Conservation (phyloP, 1,284 basidiomycete genomes). For the Amylostereum chailletii region DNA sequence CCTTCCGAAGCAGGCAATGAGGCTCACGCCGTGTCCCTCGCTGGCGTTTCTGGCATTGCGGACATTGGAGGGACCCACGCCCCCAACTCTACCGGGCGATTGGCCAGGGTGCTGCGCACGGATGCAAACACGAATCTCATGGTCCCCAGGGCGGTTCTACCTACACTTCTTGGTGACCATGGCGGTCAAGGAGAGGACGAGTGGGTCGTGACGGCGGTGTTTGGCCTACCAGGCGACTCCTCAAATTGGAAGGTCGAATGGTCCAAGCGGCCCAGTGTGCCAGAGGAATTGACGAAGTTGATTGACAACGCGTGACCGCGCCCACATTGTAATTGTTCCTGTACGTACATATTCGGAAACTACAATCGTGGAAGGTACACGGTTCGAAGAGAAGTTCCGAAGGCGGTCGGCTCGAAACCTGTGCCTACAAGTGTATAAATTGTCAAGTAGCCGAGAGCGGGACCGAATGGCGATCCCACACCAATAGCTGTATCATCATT, state of each 20-base stretch:
- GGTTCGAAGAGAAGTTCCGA: no score
- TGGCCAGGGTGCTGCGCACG: conserved; percentile 47
- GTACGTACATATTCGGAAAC: no score
- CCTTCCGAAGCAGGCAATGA: conserved; percentile 33
- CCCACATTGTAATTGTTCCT: no score
- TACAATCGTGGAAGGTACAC: no score
- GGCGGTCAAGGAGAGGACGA: conserved; percentile 29
- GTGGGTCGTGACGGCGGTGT: conserved; percentile 66
- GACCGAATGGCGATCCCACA: no score
- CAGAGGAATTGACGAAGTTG: conserved; percentile 19
- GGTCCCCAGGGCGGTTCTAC: conserved; percentile 58
- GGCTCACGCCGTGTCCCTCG: conserved; percentile 48
- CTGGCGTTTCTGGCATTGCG: conserved; percentile 55
- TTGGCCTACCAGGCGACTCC: conserved; percentile 45
- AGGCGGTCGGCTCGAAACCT: no score
- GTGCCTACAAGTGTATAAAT: no score
- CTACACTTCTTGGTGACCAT: conserved; percentile 49
- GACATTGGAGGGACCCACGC: conserved; percentile 28
- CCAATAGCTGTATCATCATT: no score
- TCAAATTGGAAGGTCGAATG: conserved; percentile 46
- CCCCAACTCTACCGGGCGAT: conserved; percentile 18
- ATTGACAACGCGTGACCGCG: no score
- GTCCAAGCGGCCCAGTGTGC: conserved; percentile 41
- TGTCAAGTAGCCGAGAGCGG: no score
- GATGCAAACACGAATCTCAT: conserved; percentile 73